Evolutionary conservation across 257 asterid species (phyloP), one percentile per base, ranked within the genome.

Genomic region (Nicotiana paniculata): DNA sequence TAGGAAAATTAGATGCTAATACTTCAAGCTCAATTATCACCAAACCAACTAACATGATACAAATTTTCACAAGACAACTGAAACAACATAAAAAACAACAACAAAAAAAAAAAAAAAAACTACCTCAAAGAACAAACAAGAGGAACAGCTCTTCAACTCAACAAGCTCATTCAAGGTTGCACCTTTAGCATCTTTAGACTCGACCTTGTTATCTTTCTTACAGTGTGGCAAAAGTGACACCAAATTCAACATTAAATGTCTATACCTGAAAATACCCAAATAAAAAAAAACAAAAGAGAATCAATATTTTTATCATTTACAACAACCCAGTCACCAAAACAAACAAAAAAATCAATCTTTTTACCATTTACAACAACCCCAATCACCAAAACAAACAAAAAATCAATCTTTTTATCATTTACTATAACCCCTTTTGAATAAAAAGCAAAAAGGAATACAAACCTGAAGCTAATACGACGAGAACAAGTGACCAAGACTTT

Each of bases 71-170:
- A 10, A 28, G n/a, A 53, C 5, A 53, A 53, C 58, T 13, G 58
- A 53, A 53, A 13, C 58, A 53, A 53, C 58, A 32, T 4, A 26
- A 26, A 63, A 1, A 10, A 24, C 1, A 18, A 21, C 3, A n/a
- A n/a, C 9, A 58, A 1, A 7, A 62, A 21, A 21, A 21, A 21
- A 3, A 26, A 37, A 2, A 43, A 43, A 53, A 32, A 78, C 24
- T 87, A 96, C 99, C 98, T 96, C 99, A 39, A 96, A 96, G 89
- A 96, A 96, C 86, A 96, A 86, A 82, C 96, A 96, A 81, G 99
- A 94, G 4, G 95, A 90, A 85, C 98, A 94, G 79, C 92, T 89
- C 93, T 85, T 94, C 70, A 94, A 92, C 93, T 96, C 99, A 65
- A 96, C 97, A 10, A 96, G 94, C 92, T 96, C 98, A 80, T 92